Evolutionary conservation across 805 yeast species (phyloP), one percentile per base, ranked within the genome.

Genomic region (Kuraishia borneana): DNA sequence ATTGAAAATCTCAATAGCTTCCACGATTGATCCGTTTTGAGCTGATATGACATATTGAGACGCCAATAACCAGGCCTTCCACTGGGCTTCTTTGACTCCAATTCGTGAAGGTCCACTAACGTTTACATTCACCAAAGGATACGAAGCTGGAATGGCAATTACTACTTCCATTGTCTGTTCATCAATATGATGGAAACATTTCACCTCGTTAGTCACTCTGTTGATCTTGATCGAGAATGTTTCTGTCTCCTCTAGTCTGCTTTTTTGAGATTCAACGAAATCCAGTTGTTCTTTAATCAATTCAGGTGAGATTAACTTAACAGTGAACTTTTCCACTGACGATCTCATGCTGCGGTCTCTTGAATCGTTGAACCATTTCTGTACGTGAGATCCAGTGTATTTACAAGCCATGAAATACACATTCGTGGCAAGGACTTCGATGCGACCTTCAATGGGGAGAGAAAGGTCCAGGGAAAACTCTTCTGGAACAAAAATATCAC

Each of bases 61-160:
- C 4, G 96, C 88, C 53, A 89, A 63, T 14, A 89, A 59, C 97
- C 97, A 92, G 2, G 95, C 85, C 45, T 84, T 80, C 95, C 96
- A 88, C 55, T 83, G 87, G 40, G 73, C 76, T 45, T 89, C 97
- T 42, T 81, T 83, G 12, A 89, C 94, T 16, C 97, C 97, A 22
- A 85, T 68, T 40, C 94, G 65, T 32, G 73, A 65, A 0, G 85
- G 73, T 3, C 96, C 96, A 31, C 72, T 73, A 1, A 92, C 87
- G 6, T 63, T 61, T 7, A 92, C 78, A 42, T 73, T 78, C 2
- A 75, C 70, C 28, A 89, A 67, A 7, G 99, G 99, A 45, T 76
- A 92, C 26, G 73, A 68, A 0, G 61, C 47, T 0, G 97, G 97
- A 6, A 89, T 58, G 30, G 66, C 66, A 39, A 89, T 74, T 0